phyloP scores from a whole-genome alignment of 768 basidiomycete species.

The Agaricus subrufescens region DNA sequence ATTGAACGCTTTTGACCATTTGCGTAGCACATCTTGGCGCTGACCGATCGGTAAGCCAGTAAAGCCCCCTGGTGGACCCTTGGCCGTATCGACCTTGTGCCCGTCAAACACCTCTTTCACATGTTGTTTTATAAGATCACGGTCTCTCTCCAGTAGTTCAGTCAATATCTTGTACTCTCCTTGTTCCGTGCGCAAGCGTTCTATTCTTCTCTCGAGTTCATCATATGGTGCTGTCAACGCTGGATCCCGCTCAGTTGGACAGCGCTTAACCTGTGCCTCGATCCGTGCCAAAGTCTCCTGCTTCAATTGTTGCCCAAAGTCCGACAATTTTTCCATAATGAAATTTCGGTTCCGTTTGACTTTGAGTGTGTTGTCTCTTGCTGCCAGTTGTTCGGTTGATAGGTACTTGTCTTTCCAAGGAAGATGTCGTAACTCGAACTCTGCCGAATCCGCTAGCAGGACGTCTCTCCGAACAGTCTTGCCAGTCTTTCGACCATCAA shows the following conservation, averaged over 20 bases:
- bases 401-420: slow-evolving; percentile 27
- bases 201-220: neutral
- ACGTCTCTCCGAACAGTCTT: slow-evolving; percentile 32
- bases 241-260: slow-evolving; percentile 18
- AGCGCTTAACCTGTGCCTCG: slow-evolving; percentile 14
- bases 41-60: slow-evolving; percentile 37
- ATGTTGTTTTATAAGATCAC: slow-evolving; percentile 34
- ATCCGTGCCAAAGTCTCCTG: slow-evolving; percentile 20
- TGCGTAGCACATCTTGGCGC: slow-evolving; percentile 50
- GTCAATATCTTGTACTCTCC: neutral
- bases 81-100: slow-evolving; percentile 16
- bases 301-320: slow-evolving; percentile 20
- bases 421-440: slow-evolving; percentile 17
- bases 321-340: slow-evolving; percentile 39
- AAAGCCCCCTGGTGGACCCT: slow-evolving; percentile 14
- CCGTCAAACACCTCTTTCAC: slow-evolving; percentile 29
- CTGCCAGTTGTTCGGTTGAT: slow-evolving; percentile 13
- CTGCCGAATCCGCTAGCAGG: slow-evolving; percentile 16
- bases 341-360: slow-evolving; percentile 23
- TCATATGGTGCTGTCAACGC: slow-evolving; percentile 22
- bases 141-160: slow-evolving; percentile 18
- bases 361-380: slow-evolving; percentile 20
- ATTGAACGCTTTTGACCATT: slow-evolving; percentile 39
- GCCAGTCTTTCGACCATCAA: slow-evolving; percentile 63
- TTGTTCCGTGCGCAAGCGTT: neutral